These are phyloP conservation scores for Biscogniauxia marginata DNA, from an alignment of 2,329 filamentous ascomycete genomes.

Conservation along the genomic window DNA sequence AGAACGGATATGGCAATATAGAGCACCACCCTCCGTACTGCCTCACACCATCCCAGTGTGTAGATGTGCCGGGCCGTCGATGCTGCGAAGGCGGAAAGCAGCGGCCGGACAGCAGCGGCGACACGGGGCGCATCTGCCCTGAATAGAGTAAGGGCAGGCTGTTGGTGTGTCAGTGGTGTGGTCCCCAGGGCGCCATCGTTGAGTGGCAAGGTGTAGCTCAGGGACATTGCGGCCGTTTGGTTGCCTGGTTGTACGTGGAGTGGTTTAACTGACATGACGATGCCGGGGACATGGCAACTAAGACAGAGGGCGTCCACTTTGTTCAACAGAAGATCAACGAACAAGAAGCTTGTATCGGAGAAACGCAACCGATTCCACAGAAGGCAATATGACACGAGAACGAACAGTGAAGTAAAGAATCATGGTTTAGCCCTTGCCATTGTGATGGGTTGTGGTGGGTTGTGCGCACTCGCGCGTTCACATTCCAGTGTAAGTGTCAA, in stretches of 20 bases:
- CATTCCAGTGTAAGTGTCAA: neutral
- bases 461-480: neutral
- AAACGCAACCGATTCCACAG: too few species aligned
- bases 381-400: neutral
- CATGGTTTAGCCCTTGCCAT: neutral
- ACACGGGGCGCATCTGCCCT: constrained; percentile 17
- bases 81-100: constrained; percentile 10
- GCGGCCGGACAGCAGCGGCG: constrained; percentile 9
- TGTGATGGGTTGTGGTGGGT: neutral
- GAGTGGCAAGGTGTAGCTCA: constrained; percentile 20
- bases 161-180: constrained; percentile 22
- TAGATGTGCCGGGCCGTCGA: constrained; percentile 4
- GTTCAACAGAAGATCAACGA: neutral
- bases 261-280: neutral
- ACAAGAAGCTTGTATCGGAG: neutral
- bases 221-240: constrained; percentile 2
- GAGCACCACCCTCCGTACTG: constrained; percentile 5
- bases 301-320: neutral
- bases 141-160: constrained; percentile 14
- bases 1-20: constrained; percentile 20
- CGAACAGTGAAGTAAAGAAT: neutral
- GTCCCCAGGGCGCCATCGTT: constrained; percentile 21
- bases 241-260: neutral
- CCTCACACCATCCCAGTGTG: constrained; percentile 5
- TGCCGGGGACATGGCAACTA: neutral